These are phyloP conservation scores for Marasmius oreades DNA, from an alignment of 1,284 basidiomycete species.

Conservation along the genomic window DNA sequence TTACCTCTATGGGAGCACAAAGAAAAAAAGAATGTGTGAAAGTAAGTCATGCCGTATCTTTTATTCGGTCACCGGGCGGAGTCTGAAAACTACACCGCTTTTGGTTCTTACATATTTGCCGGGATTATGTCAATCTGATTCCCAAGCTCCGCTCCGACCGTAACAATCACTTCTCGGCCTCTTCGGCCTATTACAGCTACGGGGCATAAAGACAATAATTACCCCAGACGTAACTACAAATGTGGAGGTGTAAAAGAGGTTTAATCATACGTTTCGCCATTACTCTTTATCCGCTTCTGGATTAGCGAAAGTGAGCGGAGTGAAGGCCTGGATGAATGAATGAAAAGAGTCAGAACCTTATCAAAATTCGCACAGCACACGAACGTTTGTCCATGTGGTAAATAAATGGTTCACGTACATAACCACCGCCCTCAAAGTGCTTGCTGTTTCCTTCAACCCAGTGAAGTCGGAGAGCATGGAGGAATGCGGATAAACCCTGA, in stretches of 20 bases:
- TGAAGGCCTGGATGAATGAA: conserved; percentile 49
- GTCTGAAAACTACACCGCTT: conserved; percentile 32
- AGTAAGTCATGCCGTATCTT: neutral
- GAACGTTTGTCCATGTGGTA: neutral
- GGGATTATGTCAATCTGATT: neutral
- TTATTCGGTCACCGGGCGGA: conserved; percentile 22
- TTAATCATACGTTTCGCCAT: neutral
- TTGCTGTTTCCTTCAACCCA: conserved; percentile 99
- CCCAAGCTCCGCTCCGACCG: neutral
- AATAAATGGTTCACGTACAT: conserved; percentile 52
- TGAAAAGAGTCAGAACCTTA: conserved; percentile 28
- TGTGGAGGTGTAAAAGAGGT: neutral
- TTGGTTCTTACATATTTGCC: too few relatives aligned
- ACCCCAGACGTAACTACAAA: too few relatives aligned
- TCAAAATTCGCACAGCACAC: conserved; percentile 11
- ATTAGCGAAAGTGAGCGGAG: conserved; percentile 61
- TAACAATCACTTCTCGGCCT: too few relatives aligned
- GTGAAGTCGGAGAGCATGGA: conserved; percentile 95
- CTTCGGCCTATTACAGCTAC: too few relatives aligned
- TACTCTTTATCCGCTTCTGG: conserved; percentile 36
- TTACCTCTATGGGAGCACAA: conserved; percentile 45
- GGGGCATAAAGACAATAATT: too few relatives aligned
- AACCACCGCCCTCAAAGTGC: conserved; percentile 89
- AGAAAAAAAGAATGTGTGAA: conserved; percentile 24
- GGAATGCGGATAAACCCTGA: conserved; percentile 89